Conservation (phyloP, 2,329 filamentous ascomycete genomes). For the Macrophomina tecta region DNA sequence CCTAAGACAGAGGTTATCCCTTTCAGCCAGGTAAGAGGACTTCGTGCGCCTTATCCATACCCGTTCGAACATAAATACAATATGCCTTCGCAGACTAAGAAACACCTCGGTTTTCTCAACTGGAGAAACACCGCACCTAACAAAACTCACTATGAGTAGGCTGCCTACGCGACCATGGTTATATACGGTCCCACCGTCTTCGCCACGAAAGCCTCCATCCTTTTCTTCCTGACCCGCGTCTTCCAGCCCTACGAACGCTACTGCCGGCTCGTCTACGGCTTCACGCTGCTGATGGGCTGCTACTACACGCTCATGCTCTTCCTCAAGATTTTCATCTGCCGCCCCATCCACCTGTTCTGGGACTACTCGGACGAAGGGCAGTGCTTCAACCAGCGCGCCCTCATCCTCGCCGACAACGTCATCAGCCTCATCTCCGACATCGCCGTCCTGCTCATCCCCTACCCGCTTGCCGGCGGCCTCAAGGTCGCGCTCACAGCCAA, state of each 20-base stretch:
- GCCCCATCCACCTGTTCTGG: constrained; percentile 47
- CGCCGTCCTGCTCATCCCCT: constrained; percentile 44
- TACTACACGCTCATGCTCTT: constrained; percentile 47
- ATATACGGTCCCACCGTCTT: constrained; percentile 51
- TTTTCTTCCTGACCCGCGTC: constrained; percentile 47
- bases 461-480: constrained; percentile 48
- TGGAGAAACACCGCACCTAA: background rate
- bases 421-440: constrained; percentile 48
- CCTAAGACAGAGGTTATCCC: constrained; percentile 28
- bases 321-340: constrained; percentile 48
- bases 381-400: constrained; percentile 46
- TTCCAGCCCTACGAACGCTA: constrained; percentile 45
- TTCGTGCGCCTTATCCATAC: background rate
- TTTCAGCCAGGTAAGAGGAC: constrained; percentile 38
- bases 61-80: background rate
- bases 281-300: constrained; percentile 41
- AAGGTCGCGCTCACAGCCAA: constrained; percentile 46
- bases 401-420: constrained; percentile 47
- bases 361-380: constrained; percentile 31
- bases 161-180: constrained; percentile 46
- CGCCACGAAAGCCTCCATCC: constrained; percentile 45
- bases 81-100: too few species aligned
- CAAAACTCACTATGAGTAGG: constrained; percentile 29
- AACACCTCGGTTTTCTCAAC: too few species aligned
- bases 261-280: constrained; percentile 43